These are phyloP conservation scores for Alloteropsis semialata DNA, from an alignment of 176 grass and related monocot genomes.

Conservation along the genomic window DNA sequence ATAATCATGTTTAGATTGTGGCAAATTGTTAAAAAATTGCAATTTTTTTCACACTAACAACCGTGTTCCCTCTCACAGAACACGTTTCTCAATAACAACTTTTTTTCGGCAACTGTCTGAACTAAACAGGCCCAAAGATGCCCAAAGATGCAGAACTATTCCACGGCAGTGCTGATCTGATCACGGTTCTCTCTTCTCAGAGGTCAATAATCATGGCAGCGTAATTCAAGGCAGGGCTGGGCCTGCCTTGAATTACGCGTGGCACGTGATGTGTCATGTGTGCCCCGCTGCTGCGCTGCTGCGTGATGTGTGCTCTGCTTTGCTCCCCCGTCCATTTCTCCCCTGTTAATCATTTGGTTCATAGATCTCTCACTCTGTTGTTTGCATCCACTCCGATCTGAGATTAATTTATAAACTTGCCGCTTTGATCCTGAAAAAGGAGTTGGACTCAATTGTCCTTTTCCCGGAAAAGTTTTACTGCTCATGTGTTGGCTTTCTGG, in stretches of 20 bases:
- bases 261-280: too few relatives aligned
- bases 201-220: constrained; percentile 10
- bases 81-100: too few relatives aligned
- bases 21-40: too few relatives aligned
- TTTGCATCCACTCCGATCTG: neutral
- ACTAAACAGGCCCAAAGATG: too few relatives aligned
- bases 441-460: neutral
- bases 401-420: neutral
- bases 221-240: neutral
- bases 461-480: neutral
- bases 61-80: too few relatives aligned
- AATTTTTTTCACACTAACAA: too few relatives aligned
- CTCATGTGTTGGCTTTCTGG: neutral
- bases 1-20: too few relatives aligned
- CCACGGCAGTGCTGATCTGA: neutral
- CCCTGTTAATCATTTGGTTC: neutral
- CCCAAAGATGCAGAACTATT: neutral
- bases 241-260: too few relatives aligned
- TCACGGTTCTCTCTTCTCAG: neutral
- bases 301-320: constrained; percentile 15
- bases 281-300: too few relatives aligned
- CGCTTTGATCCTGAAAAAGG: neutral
- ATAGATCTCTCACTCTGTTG: neutral
- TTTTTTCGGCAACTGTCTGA: too few relatives aligned
- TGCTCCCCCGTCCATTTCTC: neutral